Percentiles rank a stretch among this genome's conserved stretches.
These are phyloP conservation scores for Pochonia chlamydosporia DNA, from an alignment of 2,329 filamentous ascomycete genomes.

Conservation along the genomic window DNA sequence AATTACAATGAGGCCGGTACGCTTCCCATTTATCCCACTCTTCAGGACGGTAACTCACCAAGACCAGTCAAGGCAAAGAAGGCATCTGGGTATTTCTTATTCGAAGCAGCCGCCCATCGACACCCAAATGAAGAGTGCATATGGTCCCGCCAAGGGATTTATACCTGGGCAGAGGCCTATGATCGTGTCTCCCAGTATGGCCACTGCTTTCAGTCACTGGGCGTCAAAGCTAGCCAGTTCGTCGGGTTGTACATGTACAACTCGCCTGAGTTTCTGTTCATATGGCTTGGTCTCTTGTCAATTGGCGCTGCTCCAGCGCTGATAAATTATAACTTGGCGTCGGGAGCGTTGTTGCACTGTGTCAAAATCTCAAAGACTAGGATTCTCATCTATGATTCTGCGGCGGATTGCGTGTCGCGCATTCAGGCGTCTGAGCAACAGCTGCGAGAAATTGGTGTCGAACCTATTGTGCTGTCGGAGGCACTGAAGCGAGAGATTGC, in stretches of 20 bases:
- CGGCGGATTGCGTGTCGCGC: slow-evolving; percentile 3
- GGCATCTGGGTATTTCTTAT: slow-evolving; percentile 7
- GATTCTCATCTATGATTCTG: slow-evolving; percentile 5
- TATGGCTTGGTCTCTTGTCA: slow-evolving; percentile 10
- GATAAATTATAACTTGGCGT: slow-evolving; percentile 9
- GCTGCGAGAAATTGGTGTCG: neutral
- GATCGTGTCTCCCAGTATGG: slow-evolving; percentile 8
- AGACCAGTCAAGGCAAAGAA: slow-evolving; percentile 3
- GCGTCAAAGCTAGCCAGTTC: slow-evolving; percentile 3
- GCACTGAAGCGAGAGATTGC: slow-evolving; percentile 1
- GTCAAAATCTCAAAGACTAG: slow-evolving; percentile 4
- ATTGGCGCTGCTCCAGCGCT: slow-evolving; percentile 9
- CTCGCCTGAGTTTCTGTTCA: slow-evolving; percentile 6
- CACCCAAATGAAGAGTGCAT: slow-evolving; percentile 5
- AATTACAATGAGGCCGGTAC: slow-evolving; percentile 4
- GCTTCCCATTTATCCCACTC: neutral
- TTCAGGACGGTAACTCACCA: neutral
- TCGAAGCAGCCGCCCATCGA: neutral
- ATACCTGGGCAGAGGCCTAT: slow-evolving; percentile 7
- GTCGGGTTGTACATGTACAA: slow-evolving; percentile 10
- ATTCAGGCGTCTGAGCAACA: neutral
- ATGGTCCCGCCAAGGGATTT: slow-evolving; percentile 9
- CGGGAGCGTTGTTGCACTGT: slow-evolving; percentile 4
- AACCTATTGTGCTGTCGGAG: neutral
- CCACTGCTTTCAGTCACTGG: slow-evolving; percentile 7